phyloP scores from a whole-genome alignment of 345 rosid species.

The Eucalyptus melliodora region DNA sequence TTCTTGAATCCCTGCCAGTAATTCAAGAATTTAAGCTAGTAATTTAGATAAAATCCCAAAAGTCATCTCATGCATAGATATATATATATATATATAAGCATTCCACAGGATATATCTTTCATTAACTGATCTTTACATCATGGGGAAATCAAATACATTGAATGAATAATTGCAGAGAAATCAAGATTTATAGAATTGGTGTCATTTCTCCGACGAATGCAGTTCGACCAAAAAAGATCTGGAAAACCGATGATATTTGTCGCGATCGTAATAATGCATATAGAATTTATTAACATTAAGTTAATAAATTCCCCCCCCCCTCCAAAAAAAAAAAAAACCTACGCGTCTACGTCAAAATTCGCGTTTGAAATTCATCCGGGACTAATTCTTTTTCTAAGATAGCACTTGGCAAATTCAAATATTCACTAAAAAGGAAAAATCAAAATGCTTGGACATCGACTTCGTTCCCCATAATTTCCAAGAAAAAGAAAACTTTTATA shows the following conservation, averaged over 20 bases:
- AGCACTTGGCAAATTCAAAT: background rate
- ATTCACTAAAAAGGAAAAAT: background rate
- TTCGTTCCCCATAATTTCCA: background rate
- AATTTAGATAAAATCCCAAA: background rate
- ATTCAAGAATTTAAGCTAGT: background rate
- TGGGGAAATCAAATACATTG: background rate
- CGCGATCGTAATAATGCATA: no score
- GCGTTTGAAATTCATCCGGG: background rate
- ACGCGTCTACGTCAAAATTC: no score
- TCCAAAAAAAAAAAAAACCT: no score
- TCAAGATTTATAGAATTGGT: background rate
- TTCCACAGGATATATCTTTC: background rate
- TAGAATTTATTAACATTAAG: no score
- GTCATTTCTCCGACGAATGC: background rate
- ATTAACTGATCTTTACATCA: background rate
- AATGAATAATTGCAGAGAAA: background rate
- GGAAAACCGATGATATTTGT: no score
- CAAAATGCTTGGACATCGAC: background rate
- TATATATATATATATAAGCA: background rate
- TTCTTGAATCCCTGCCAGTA: slow-evolving; percentile 47
- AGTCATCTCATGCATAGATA: background rate
- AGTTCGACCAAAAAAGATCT: background rate
- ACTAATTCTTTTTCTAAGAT: background rate
- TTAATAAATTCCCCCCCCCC: no score
- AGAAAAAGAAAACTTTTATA: background rate